Evolutionary conservation across 768 basidiomycete genomes (phyloP).

Genomic region (Gloeopeniophorella convolvens): DNA sequence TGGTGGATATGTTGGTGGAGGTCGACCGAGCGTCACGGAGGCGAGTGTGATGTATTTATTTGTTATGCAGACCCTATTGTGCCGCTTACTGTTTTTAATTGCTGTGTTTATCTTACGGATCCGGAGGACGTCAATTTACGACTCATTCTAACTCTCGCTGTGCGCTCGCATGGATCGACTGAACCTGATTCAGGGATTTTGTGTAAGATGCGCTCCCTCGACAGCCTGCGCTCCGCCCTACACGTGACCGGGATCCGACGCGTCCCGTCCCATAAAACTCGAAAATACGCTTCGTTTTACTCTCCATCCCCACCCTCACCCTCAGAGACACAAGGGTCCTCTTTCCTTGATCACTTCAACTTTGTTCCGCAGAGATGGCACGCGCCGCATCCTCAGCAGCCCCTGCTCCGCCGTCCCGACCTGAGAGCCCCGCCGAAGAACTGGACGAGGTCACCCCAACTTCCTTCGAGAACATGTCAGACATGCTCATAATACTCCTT

Average conservation of each 20-base stretch:
- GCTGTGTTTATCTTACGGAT: background rate
- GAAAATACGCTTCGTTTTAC: too few relatives aligned
- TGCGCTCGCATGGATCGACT: too few relatives aligned
- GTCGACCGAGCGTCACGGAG: conserved; percentile 17
- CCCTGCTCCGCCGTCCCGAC: conserved; percentile 14
- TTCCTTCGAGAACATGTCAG: too few relatives aligned
- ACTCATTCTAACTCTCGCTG: too few relatives aligned
- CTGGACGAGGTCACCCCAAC: conserved; percentile 9
- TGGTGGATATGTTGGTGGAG: conserved; percentile 61
- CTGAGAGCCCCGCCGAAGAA: conserved; percentile 15
- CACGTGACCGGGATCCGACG: conserved; percentile 12
- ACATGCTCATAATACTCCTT: background rate
- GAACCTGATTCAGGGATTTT: too few relatives aligned
- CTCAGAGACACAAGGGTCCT: background rate
- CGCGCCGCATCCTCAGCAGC: conserved; percentile 10
- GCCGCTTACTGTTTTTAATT: conserved; percentile 4
- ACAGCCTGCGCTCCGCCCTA: background rate
- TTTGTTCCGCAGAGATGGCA: conserved; percentile 8
- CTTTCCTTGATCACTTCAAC: background rate
- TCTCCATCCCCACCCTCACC: too few relatives aligned
- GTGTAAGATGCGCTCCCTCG: too few relatives aligned
- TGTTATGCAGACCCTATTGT: conserved; percentile 17
- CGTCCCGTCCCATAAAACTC: conserved; percentile 5
- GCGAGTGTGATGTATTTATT: conserved; percentile 10
- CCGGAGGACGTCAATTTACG: too few relatives aligned